Percentiles rank a stretch among this genome's conserved stretches.
Evolutionary conservation across 441 rosid genomes (phyloP).

Genomic region (Adansonia madagascariensis): DNA sequence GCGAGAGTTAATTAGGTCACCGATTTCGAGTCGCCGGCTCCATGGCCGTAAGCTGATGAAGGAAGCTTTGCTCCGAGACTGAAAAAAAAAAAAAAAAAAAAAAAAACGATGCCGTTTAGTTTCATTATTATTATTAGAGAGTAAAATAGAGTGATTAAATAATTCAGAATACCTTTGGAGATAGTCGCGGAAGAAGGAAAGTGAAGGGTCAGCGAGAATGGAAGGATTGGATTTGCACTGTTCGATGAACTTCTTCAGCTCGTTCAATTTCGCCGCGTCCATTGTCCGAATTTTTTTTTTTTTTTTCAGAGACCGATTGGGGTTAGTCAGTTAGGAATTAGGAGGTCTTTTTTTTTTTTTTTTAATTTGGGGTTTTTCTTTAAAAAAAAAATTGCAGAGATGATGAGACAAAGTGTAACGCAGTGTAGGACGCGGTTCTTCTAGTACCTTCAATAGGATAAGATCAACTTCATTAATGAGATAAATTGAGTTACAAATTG

Average conservation of each 20-base stretch:
- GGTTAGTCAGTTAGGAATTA: too few relatives aligned
- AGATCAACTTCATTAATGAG: too few relatives aligned
- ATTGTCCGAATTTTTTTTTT: slow-evolving; percentile 30
- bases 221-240: slow-evolving; percentile 85
- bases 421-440: too few relatives aligned
- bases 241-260: slow-evolving; percentile 67
- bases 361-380: too few relatives aligned
- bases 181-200: slow-evolving; percentile 93
- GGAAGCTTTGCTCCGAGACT: slow-evolving; percentile 94
- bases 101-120: slow-evolving; percentile 10
- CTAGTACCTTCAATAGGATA: too few relatives aligned
- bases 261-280: slow-evolving; percentile 65
- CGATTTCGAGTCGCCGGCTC: slow-evolving; percentile 50
- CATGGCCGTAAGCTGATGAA: slow-evolving; percentile 41
- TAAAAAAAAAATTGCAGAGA: too few relatives aligned
- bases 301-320: too few relatives aligned
- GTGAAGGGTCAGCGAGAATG: slow-evolving; percentile 73
- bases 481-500: too few relatives aligned
- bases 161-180: slow-evolving; percentile 62
- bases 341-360: too few relatives aligned
- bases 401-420: too few relatives aligned
- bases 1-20: slow-evolving; percentile 35
- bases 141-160: neutral
- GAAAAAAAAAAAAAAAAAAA: slow-evolving; percentile 29
- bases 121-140: neutral